Conservation (phyloP, 169 alveolate genomes). For the Plasmodium adleri region DNA sequence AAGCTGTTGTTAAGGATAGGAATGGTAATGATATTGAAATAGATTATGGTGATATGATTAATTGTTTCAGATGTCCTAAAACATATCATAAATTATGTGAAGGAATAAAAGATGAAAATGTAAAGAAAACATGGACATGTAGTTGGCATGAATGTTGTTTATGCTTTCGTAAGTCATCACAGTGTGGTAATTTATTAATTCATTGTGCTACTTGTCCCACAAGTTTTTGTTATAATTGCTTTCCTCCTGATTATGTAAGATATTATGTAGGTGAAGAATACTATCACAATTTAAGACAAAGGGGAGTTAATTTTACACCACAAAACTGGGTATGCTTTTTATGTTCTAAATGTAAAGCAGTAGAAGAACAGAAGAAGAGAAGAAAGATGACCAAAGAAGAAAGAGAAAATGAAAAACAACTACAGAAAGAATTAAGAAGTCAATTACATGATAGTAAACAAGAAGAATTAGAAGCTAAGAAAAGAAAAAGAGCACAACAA, state of each 20-base stretch:
- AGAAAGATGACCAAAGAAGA: slow-evolving; percentile 89
- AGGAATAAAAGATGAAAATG: slow-evolving; percentile 81
- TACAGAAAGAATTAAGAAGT: slow-evolving; percentile 88
- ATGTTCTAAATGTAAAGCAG: slow-evolving; percentile 93
- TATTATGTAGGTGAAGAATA: slow-evolving; percentile 90
- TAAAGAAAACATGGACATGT: slow-evolving; percentile 91
- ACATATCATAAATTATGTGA: slow-evolving; percentile 91
- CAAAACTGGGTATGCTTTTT: slow-evolving; percentile 91
- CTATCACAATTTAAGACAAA: slow-evolving; percentile 88
- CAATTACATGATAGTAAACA: slow-evolving; percentile 82
- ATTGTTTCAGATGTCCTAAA: slow-evolving; percentile 93
- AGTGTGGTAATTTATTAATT: slow-evolving; percentile 91
- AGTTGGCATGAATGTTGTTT: slow-evolving; percentile 94
- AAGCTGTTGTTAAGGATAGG: slow-evolving; percentile 81
- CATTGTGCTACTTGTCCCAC: slow-evolving; percentile 95
- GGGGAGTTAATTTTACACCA: slow-evolving; percentile 91
- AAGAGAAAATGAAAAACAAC: slow-evolving; percentile 84
- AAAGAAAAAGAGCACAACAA: slow-evolving; percentile 73
- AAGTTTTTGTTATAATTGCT: slow-evolving; percentile 93
- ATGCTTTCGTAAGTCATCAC: slow-evolving; percentile 92
- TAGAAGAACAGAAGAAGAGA: slow-evolving; percentile 91
- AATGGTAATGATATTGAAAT: slow-evolving; percentile 83
- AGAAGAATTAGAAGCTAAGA: slow-evolving; percentile 81
- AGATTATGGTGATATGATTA: slow-evolving; percentile 88
- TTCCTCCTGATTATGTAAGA: slow-evolving; percentile 92